Conservation (phyloP, 768 basidiomycete genomes). For the Trametes villosa region DNA sequence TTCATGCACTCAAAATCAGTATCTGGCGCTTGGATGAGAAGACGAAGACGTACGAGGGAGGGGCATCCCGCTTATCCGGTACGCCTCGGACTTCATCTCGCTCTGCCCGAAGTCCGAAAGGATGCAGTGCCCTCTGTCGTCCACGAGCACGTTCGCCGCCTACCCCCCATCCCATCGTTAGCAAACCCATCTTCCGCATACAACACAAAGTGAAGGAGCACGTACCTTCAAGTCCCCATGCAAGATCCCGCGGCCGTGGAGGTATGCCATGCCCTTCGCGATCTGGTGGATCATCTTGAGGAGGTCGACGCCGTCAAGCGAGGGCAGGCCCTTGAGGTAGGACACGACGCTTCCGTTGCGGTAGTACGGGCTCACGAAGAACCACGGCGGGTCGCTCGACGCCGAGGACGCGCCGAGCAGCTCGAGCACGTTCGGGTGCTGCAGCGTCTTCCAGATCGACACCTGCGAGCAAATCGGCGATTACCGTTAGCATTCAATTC, state of each 20-base stretch:
- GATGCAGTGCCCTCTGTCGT: conserved; percentile 66
- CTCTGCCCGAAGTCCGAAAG: conserved; percentile 86
- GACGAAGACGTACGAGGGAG: conserved; percentile 33
- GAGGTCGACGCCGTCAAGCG: conserved; percentile 46
- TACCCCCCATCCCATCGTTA: conserved; percentile 18
- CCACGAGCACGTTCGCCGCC: conserved; percentile 80
- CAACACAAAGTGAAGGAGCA: background rate
- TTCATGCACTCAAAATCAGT: conserved; percentile 25
- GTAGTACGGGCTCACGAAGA: conserved; percentile 70
- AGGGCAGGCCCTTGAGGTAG: conserved; percentile 49
- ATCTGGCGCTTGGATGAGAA: background rate
- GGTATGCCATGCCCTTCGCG: conserved; percentile 80
- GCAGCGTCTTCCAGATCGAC: conserved; percentile 67
- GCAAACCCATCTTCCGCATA: background rate
- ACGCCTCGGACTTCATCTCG: conserved; percentile 76
- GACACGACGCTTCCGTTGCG: conserved; percentile 64
- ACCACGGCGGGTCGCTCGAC: conserved; percentile 52
- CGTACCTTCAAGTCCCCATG: conserved; percentile 84
- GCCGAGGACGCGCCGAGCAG: conserved; percentile 81
- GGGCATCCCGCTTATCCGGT: conserved; percentile 55
- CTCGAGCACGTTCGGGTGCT: conserved; percentile 71
- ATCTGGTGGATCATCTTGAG: conserved; percentile 73
- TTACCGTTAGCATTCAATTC: too few relatives aligned
- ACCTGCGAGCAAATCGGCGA: conserved; percentile 4
- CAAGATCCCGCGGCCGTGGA: conserved; percentile 68